phyloP scores from a whole-genome alignment of 2,329 filamentous ascomycete species.

The Diaporthe citriasiana region DNA sequence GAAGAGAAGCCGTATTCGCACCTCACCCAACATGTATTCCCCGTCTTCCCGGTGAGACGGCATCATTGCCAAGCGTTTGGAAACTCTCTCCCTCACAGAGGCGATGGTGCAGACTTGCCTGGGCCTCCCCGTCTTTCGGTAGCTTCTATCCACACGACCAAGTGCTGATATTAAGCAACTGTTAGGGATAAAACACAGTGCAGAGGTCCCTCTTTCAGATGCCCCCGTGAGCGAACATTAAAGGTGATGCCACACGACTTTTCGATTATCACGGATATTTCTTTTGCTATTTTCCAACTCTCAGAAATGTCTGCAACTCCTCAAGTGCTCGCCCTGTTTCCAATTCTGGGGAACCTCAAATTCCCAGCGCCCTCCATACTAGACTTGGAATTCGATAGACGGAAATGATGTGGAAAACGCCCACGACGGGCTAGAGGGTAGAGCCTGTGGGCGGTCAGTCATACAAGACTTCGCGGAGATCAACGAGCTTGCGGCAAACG shows the following conservation, averaged over 20 bases:
- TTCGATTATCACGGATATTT: neutral
- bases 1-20: too few species aligned
- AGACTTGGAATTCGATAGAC: neutral
- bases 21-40: too few species aligned
- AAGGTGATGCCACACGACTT: neutral
- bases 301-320: neutral
- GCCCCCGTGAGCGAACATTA: neutral
- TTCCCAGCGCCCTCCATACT: neutral
- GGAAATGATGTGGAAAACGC: neutral
- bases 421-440: neutral
- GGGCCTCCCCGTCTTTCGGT: too few species aligned
- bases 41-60: too few species aligned
- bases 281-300: neutral
- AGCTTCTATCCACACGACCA: too few species aligned
- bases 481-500: neutral
- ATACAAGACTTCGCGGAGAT: neutral
- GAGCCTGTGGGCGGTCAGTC: neutral
- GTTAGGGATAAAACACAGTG: neutral
- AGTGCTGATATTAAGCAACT: neutral
- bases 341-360: neutral
- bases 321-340: neutral
- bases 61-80: too few species aligned
- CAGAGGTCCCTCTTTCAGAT: neutral
- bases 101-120: too few species aligned
- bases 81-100: too few species aligned